A percentile compares a stretch with the other conserved stretches of the same genome.
Conservation (phyloP, 768 basidiomycete species). For the Pleurotus pulmonarius region DNA sequence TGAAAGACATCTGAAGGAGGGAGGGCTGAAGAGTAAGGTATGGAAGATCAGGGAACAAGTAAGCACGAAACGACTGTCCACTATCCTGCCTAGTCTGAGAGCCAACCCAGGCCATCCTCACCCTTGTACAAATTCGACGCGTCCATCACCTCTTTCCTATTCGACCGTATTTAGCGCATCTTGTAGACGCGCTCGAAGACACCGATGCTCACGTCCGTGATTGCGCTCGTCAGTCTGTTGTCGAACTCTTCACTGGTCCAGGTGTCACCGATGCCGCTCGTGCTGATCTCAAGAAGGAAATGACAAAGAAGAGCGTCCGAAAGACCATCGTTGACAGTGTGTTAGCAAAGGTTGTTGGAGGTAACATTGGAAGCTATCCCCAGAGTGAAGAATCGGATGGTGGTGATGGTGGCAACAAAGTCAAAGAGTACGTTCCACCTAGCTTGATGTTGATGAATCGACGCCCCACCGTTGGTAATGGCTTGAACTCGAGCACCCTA, state of each 20-base stretch:
- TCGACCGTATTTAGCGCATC: constrained; percentile 69
- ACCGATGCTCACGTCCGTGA: constrained; percentile 88
- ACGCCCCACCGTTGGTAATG: constrained; percentile 37
- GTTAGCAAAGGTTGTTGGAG: constrained; percentile 56
- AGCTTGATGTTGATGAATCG: constrained; percentile 60
- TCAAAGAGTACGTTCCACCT: constrained; percentile 71
- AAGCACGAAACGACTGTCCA: constrained; percentile 19
- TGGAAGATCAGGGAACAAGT: constrained; percentile 89
- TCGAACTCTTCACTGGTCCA: constrained; percentile 83
- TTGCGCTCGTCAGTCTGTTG: constrained; percentile 73
- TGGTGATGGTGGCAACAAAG: constrained; percentile 38
- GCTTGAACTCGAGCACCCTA: constrained; percentile 22
- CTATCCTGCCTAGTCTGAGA: too few species aligned
- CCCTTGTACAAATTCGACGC: constrained; percentile 72
- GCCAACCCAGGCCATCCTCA: constrained; percentile 48
- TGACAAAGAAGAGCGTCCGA: constrained; percentile 80
- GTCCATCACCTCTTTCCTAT: constrained; percentile 73
- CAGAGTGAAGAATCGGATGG: constrained; percentile 60
- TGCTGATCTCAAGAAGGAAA: constrained; percentile 90
- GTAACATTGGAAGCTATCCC: constrained; percentile 35
- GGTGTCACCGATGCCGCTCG: constrained; percentile 83
- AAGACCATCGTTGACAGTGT: constrained; percentile 86
- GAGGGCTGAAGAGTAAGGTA: constrained; percentile 74
- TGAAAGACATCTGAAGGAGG: constrained; percentile 69
- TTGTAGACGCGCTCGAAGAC: constrained; percentile 89